phyloP scores from a whole-genome alignment of 1,284 basidiomycete genomes.

The Malassezia furfur region DNA sequence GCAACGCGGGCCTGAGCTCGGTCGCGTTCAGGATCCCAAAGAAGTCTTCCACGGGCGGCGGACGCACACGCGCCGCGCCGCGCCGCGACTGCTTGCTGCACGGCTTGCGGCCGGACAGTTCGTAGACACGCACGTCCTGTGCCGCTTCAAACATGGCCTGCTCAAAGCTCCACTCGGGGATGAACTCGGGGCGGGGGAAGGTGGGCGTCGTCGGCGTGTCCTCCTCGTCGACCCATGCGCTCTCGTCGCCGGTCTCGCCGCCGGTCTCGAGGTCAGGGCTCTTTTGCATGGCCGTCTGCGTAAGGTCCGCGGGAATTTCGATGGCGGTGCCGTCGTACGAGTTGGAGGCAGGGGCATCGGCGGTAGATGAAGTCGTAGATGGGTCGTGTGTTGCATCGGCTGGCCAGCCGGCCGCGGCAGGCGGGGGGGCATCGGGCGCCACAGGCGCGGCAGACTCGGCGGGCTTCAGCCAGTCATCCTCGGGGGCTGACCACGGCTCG shows the following conservation, averaged over 20 bases:
- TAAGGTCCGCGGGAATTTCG: background rate
- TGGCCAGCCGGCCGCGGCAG: too few relatives aligned
- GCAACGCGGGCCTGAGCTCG: conserved; percentile 7
- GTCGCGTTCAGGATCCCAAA: conserved; percentile 13
- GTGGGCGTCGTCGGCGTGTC: background rate
- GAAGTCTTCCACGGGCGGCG: conserved; percentile 14
- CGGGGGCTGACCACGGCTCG: too few relatives aligned
- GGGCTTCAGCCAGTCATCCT: too few relatives aligned
- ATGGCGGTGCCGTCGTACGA: background rate
- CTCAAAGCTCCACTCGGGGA: conserved; percentile 19
- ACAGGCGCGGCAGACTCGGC: too few relatives aligned
- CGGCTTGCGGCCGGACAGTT: background rate
- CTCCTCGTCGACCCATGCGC: conserved; percentile 10
- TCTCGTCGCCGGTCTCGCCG: background rate
- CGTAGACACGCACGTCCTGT: conserved; percentile 11
- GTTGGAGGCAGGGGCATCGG: background rate
- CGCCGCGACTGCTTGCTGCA: conserved; percentile 6
- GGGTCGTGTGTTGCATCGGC: too few relatives aligned
- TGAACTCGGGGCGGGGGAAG: conserved; percentile 14
- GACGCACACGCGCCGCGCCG: conserved; percentile 6
- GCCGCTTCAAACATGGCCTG: conserved; percentile 16
- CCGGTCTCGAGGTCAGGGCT: background rate
- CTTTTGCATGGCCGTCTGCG: background rate
- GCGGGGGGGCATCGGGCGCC: too few relatives aligned
- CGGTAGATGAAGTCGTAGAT: too few relatives aligned